Base-by-base conservation (phyloP, 495 filamentous ascomycete genomes). In the Pyrenopolyporus hunteri region DNA sequence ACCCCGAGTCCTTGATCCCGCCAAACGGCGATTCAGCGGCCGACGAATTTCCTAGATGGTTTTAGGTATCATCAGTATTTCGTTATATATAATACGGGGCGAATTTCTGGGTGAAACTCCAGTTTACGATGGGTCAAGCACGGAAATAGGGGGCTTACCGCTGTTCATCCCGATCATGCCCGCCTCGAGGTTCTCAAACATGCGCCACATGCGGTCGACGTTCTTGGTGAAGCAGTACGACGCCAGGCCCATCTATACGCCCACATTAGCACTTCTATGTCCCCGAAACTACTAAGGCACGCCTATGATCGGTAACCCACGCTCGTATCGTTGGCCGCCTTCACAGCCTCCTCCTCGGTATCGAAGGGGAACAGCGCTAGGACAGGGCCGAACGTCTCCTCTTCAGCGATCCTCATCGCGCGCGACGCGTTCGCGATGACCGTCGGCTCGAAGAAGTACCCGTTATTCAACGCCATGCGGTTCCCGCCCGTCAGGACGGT, bases 201-300 rank as follows among this genome's bases (percentile, higher is more conserved):
- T 67, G 43, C 88, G 75, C 88, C 87, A 90, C 59, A 85, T 77
- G 1, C 88, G 82, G 66, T 90, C 87, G 16, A 89, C 72, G 57
- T 90, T 85, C 77, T 89, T 88, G 3, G 87, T 89, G 72, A 90
- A 91, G 44, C 83, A 88, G 68, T 90, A 88, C 33, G 83, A 85
- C 1, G 86, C 86, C 57, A 89, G 68, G 13, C 87, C 87, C 85
- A 89, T 88, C 75, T 74, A 48, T 4, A 32, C 28, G 2, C 25
- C 4, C 16, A 28, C 39, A n/a, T 56, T 14, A 46, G 50, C 9
- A 44, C 10, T 1, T 20, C 45, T 10, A 5, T 10, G 1, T n/a
- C n/a, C n/a, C n/a, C n/a, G n/a, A n/a, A n/a, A n/a, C n/a, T n/a
- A 17, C n/a, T 19, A 16, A 26, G 26, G 4, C 9, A 33, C 6